Evolutionary conservation across 768 basidiomycete species (phyloP).

Genomic region (Candolleomyces aberdarensis): DNA sequence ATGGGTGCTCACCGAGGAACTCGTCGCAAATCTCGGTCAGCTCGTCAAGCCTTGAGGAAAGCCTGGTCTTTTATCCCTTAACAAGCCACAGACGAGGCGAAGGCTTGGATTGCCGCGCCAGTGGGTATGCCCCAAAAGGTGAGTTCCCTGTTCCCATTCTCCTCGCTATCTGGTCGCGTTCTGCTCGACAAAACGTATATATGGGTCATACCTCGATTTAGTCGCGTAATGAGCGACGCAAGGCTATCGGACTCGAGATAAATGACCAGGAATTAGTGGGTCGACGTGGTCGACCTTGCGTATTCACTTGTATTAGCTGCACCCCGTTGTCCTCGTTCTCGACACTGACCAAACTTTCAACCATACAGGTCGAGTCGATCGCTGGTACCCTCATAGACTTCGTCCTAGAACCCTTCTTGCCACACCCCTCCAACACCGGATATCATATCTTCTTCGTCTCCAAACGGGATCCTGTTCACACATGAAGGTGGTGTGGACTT

Average conservation of each 20-base stretch:
- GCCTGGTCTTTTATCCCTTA: conserved; percentile 90
- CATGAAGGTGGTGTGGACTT: conserved; percentile 98
- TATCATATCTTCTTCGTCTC: conserved; percentile 99
- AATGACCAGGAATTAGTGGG: conserved; percentile 8
- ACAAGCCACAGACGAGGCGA: conserved; percentile 91
- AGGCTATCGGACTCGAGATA: not conserved
- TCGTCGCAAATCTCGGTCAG: conserved; percentile 96
- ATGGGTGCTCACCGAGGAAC: conserved; percentile 76
- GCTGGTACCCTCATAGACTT: conserved; percentile 96
- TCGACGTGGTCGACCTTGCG: conserved; percentile 21
- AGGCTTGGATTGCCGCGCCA: conserved; percentile 79
- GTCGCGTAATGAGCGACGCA: not conserved
- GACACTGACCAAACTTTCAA: conserved; percentile 1
- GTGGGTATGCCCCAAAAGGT: conserved; percentile 94
- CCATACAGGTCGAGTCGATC: conserved; percentile 77
- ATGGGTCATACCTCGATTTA: not conserved
- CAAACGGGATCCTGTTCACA: conserved; percentile 92
- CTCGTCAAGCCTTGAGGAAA: conserved; percentile 99
- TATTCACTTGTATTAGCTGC: not conserved
- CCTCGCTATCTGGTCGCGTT: not conserved
- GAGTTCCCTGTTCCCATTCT: conserved; percentile 25
- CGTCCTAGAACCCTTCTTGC: conserved; percentile 98
- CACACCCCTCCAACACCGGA: conserved; percentile 90
- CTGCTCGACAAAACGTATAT: not conserved
- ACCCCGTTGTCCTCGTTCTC: not conserved